Evolutionary conservation across 2,329 filamentous ascomycete species (phyloP).

Genomic region (Clonostachys byssicola): DNA sequence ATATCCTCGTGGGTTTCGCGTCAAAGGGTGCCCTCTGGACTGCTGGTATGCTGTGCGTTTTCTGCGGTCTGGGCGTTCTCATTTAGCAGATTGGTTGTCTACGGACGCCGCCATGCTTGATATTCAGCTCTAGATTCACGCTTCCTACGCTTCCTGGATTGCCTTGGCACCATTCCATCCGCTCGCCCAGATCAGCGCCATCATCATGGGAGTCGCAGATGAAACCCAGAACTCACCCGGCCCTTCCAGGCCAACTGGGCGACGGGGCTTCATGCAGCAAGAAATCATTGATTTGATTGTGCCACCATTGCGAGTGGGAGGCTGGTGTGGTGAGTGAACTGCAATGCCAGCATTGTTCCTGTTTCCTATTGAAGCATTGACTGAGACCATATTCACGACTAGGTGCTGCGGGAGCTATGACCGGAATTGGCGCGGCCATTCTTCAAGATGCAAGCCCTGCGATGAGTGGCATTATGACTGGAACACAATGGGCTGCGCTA

Average conservation of each 20-base stretch:
- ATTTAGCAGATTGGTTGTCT: too few relatives aligned
- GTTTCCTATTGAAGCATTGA: conserved; percentile 4
- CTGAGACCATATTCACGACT: conserved; percentile 10
- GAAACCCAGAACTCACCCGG: too few relatives aligned
- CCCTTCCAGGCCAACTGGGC: conserved; percentile 2
- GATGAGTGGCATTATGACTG: conserved; percentile 67
- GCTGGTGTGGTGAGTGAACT: conserved; percentile 43
- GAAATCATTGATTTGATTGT: conserved; percentile 38
- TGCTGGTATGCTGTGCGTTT: conserved; percentile 3
- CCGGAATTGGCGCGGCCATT: conserved; percentile 68
- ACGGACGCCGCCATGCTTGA: too few relatives aligned
- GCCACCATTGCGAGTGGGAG: conserved; percentile 55
- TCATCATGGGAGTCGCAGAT: too few relatives aligned
- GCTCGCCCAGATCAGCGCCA: too few relatives aligned
- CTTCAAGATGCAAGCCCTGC: conserved; percentile 62
- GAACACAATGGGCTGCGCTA: conserved; percentile 77
- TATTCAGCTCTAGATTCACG: too few relatives aligned
- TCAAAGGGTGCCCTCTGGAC: too few relatives aligned
- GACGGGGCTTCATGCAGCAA: conserved; percentile 32
- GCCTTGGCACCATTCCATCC: too few relatives aligned
- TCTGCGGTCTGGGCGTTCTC: too few relatives aligned
- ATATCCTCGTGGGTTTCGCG: too few relatives aligned
- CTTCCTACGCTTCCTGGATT: too few relatives aligned
- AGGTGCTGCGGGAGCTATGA: conserved; percentile 59
- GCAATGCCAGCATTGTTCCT: not conserved